Conservation (phyloP, 1,284 basidiomycete genomes). For the Ganoderma multipileum region DNA sequence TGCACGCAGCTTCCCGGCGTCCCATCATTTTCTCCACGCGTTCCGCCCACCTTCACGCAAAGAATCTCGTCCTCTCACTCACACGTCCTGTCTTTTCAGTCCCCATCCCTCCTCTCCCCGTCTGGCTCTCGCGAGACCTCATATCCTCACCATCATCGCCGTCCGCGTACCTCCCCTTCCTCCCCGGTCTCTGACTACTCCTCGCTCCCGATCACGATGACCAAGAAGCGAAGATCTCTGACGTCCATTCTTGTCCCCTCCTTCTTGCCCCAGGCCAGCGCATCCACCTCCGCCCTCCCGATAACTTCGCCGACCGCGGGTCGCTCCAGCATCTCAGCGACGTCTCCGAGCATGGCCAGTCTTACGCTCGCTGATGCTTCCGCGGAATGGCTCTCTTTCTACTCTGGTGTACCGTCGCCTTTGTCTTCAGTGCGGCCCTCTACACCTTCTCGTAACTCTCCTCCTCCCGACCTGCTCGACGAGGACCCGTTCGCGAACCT, state of each 20-base stretch:
- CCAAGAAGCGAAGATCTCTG: constrained; percentile 58
- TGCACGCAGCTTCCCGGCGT: constrained; percentile 15
- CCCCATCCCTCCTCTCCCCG: constrained; percentile 13
- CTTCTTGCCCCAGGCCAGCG: constrained; percentile 43
- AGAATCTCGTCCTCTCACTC: constrained; percentile 22
- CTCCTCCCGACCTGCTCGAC: constrained; percentile 59
- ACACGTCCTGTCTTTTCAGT: constrained; percentile 26
- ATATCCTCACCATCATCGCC: constrained; percentile 14
- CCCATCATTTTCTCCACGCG: constrained; percentile 24
- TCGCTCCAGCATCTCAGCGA: constrained; percentile 5
- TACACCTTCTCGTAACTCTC: constrained; percentile 37
- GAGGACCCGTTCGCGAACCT: constrained; percentile 76
- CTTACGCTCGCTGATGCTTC: constrained; percentile 20
- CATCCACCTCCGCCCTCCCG: constrained; percentile 16
- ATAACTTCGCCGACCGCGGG: not conserved
- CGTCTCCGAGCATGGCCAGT: constrained; percentile 10
- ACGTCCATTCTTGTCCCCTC: constrained; percentile 55
- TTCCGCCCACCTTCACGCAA: constrained; percentile 28
- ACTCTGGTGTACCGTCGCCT: constrained; percentile 30
- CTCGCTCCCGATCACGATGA: constrained; percentile 33
- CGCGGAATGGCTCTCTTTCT: constrained; percentile 28
- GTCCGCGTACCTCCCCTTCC: constrained; percentile 25
- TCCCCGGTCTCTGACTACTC: constrained; percentile 17
- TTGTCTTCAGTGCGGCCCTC: constrained; percentile 24
- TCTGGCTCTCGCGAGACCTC: constrained; percentile 14